Percentiles rank a stretch among this genome's conserved stretches.
phyloP scores from a whole-genome alignment of 2,329 filamentous ascomycete species.

The Penicillium sp. region DNA sequence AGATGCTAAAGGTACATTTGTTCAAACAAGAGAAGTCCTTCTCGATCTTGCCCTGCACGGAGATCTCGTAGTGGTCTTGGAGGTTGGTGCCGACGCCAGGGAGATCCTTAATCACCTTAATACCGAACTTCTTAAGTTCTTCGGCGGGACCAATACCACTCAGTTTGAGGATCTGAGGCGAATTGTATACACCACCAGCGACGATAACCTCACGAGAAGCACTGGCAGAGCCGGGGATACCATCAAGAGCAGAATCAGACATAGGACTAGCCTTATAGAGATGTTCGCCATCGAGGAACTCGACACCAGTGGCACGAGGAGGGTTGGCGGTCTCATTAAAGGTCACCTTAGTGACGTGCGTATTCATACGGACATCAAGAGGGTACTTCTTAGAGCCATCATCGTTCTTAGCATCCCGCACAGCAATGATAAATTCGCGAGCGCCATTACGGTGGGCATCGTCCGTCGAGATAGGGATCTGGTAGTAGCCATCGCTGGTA shows the following conservation, averaged over 20 bases:
- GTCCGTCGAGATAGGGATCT: neutral
- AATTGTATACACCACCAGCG: conserved; percentile 59
- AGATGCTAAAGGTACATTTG: conserved; percentile 31
- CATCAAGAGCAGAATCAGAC: conserved; percentile 25
- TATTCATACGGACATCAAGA: conserved; percentile 54
- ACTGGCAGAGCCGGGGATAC: conserved; percentile 26
- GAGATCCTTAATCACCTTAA: conserved; percentile 55
- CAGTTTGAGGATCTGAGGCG: conserved; percentile 64
- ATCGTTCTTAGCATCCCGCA: conserved; percentile 16
- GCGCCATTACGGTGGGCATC: conserved; percentile 15
- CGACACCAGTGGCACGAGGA: conserved; percentile 30
- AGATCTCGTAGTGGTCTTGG: conserved; percentile 52
- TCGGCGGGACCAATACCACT: conserved; percentile 59
- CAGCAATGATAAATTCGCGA: conserved; percentile 43
- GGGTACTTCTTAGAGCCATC: conserved; percentile 41
- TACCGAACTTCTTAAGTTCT: conserved; percentile 55
- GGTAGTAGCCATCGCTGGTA: neutral
- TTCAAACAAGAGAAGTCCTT: conserved; percentile 43
- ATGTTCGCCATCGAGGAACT: conserved; percentile 48
- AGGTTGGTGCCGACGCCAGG: conserved; percentile 65
- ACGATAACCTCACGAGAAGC: conserved; percentile 48
- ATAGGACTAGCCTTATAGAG: conserved; percentile 50
- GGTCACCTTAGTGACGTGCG: conserved; percentile 45
- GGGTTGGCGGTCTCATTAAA: conserved; percentile 36
- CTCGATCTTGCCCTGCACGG: conserved; percentile 3